These are phyloP conservation scores for Cladosporium phlei DNA, from an alignment of 2,329 filamentous ascomycete species.

Conservation along the genomic window DNA sequence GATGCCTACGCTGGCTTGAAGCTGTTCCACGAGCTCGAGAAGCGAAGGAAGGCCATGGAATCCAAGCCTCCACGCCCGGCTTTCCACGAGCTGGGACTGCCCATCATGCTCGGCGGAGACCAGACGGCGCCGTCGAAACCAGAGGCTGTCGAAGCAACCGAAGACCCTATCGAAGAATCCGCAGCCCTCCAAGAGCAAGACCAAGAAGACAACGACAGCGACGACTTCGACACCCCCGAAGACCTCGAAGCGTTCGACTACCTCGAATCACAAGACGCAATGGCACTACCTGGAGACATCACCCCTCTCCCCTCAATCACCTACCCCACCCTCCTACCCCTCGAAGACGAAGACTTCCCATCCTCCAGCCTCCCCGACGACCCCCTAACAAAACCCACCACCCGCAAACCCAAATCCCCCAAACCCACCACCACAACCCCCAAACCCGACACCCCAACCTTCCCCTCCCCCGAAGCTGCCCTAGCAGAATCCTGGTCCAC, in stretches of 20 bases:
- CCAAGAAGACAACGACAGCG: conserved; percentile 25
- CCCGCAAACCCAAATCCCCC: not conserved
- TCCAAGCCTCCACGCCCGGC: conserved; percentile 68
- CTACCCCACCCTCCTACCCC: conserved; percentile 14
- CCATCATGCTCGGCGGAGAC: conserved; percentile 55
- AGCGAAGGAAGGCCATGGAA: conserved; percentile 59
- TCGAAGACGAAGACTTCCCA: not conserved
- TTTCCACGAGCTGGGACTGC: conserved; percentile 61
- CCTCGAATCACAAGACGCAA: conserved; percentile 13
- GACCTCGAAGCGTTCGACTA: conserved; percentile 16
- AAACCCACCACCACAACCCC: not conserved
- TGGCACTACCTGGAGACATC: conserved; percentile 11
- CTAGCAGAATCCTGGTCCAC: conserved; percentile 19
- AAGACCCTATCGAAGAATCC: conserved; percentile 8
- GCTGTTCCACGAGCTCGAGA: conserved; percentile 67
- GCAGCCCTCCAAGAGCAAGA: conserved; percentile 15
- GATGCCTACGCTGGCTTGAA: conserved; percentile 77
- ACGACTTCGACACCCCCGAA: conserved; percentile 32
- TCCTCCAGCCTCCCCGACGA: not conserved
- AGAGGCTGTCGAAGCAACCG: conserved; percentile 14
- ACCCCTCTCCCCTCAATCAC: conserved; percentile 6
- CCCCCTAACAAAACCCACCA: no score
- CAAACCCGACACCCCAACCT: not conserved
- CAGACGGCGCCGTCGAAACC: conserved; percentile 8
- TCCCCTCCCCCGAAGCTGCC: conserved; percentile 10